These are phyloP conservation scores for Dalbergia cultrata DNA, from an alignment of 306 rosid genomes.

Conservation along the genomic window DNA sequence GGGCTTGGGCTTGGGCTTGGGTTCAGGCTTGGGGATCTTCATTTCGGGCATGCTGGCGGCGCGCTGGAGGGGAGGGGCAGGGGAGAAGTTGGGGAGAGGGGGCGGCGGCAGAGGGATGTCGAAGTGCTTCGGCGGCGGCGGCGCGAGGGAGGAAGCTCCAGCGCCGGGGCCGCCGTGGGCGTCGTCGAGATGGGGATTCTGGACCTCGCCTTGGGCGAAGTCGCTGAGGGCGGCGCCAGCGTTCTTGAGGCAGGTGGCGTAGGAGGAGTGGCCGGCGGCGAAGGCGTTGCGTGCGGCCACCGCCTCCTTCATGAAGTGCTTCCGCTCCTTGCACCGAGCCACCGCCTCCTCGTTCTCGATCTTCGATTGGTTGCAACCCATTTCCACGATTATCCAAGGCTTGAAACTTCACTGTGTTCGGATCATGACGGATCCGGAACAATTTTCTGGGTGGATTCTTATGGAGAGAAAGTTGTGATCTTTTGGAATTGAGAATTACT, in stretches of 20 bases:
- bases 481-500: background rate
- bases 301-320: conserved; percentile 73
- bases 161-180: background rate
- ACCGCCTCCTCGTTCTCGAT: conserved; percentile 98
- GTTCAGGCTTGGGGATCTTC: conserved; percentile 49
- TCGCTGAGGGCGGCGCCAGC: conserved; percentile 90
- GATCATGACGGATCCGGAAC: conserved; percentile 12
- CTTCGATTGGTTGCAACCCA: conserved; percentile 96
- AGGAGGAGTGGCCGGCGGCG: conserved; percentile 87
- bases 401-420: background rate
- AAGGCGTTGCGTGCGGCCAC: conserved; percentile 83
- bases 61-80: conserved; percentile 62
- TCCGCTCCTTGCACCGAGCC: conserved; percentile 86
- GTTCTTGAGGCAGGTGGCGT: conserved; percentile 74
- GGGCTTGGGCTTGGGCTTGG: conserved; percentile 40
- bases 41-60: conserved; percentile 82
- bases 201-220: conserved; percentile 74
- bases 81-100: conserved; percentile 58
- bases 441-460: background rate
- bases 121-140: conserved; percentile 27
- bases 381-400: conserved; percentile 28
- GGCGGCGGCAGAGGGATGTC: conserved; percentile 72
- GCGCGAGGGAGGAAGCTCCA: background rate
- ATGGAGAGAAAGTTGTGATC: background rate
- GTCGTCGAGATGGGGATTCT: conserved; percentile 40